Conservation (phyloP, 2,329 filamentous ascomycete species). For the Colletotrichum shisoi region DNA sequence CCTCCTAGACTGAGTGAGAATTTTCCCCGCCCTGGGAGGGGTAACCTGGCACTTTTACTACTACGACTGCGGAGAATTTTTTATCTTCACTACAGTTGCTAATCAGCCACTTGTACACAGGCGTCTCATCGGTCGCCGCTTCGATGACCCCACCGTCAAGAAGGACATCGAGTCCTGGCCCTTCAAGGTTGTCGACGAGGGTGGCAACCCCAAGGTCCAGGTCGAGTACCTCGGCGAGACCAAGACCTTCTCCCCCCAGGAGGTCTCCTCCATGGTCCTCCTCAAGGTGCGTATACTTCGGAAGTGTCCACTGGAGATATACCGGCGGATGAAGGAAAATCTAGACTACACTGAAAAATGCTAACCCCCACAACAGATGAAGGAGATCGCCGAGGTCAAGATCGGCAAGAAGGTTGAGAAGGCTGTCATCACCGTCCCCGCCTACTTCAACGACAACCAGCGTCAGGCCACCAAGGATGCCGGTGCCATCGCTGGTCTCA, state of each 20-base stretch:
- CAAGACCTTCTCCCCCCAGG: constrained; percentile 97
- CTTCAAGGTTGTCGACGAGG: constrained; percentile 95
- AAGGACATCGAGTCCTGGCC: constrained; percentile 99
- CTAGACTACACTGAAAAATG: background rate
- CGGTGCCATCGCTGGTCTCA: constrained; percentile 94
- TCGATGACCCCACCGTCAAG: constrained; percentile 95
- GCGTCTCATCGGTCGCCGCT: constrained; percentile 96
- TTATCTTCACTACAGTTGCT: constrained; percentile 17
- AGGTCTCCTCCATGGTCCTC: constrained; percentile 99
- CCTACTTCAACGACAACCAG: constrained; percentile 99
- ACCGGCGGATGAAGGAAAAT: background rate
- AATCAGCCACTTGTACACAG: constrained; percentile 55
- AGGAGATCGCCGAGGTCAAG: constrained; percentile 98
- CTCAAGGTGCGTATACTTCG: constrained; percentile 74
- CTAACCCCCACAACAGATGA: constrained; percentile 72
- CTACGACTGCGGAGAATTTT: constrained; percentile 11
- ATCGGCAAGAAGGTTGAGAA: constrained; percentile 99
- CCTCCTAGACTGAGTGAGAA: background rate
- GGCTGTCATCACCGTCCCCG: constrained; percentile 97
- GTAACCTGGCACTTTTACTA: constrained; percentile 2
- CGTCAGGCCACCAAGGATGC: constrained; percentile 99
- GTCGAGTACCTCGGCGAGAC: constrained; percentile 94
- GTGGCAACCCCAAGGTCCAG: constrained; percentile 88
- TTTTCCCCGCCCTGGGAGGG: constrained; percentile 34
- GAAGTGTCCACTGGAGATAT: background rate